Percentiles rank a stretch among this genome's conserved stretches.
Conservation (phyloP, 495 filamentous ascomycete species). For the Aspergillus coremiiformis region DNA sequence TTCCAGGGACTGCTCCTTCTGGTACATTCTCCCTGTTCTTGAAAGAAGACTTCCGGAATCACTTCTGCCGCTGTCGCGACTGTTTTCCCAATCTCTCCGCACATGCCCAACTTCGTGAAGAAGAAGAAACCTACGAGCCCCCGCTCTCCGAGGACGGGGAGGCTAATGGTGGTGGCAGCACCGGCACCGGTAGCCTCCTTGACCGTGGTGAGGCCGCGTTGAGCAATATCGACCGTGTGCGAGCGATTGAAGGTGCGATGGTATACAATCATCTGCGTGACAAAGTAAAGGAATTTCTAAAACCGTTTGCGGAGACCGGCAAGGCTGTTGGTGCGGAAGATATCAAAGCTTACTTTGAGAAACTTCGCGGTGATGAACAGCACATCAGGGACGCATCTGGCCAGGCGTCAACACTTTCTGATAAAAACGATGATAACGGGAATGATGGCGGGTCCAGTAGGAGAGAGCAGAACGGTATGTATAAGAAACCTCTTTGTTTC, state of each 20-base stretch:
- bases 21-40: conserved; percentile 73
- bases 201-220: conserved; percentile 88
- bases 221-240: conserved; percentile 80
- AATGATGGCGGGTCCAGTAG: conserved; percentile 19
- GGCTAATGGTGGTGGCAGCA: conserved; percentile 42
- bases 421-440: conserved; percentile 10
- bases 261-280: conserved; percentile 93
- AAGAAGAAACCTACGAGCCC: conserved; percentile 88
- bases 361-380: conserved; percentile 76
- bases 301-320: conserved; percentile 87
- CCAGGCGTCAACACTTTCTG: conserved; percentile 22
- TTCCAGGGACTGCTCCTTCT: conserved; percentile 41
- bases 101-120: conserved; percentile 77
- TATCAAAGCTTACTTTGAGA: conserved; percentile 93
- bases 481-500: not conserved
- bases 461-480: conserved; percentile 36
- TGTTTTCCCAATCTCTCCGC: conserved; percentile 67
- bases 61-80: conserved; percentile 66
- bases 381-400: conserved; percentile 43
- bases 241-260: conserved; percentile 95
- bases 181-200: conserved; percentile 64
- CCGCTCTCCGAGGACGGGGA: conserved; percentile 60
- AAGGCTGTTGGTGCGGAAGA: conserved; percentile 83
- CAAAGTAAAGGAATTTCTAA: conserved; percentile 83
- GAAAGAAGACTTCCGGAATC: conserved; percentile 62